A percentile compares a stretch with the other conserved stretches of the same genome.
Evolutionary conservation across 768 basidiomycete genomes (phyloP).

Genomic region (Psilocybe azurescens): DNA sequence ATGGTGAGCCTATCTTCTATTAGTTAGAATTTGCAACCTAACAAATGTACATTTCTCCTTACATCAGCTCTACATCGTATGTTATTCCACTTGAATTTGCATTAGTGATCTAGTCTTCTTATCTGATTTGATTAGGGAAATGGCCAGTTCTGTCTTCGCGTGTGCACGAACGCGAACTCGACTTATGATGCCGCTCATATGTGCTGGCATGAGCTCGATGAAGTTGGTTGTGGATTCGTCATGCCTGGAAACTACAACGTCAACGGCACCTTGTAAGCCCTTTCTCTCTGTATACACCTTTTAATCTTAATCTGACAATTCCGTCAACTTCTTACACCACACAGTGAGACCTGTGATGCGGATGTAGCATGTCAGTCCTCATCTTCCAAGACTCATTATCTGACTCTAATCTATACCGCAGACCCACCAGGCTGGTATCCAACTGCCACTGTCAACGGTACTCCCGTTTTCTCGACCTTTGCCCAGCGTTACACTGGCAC

Average conservation of each 20-base stretch:
- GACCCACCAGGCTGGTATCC: slow-evolving; percentile 54
- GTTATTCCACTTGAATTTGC: background rate
- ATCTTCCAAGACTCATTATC: background rate
- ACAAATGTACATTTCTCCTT: too few species aligned
- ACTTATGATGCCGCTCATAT: slow-evolving; percentile 46
- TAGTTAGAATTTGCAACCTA: too few species aligned
- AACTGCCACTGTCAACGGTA: slow-evolving; percentile 41
- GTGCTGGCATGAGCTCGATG: slow-evolving; percentile 53
- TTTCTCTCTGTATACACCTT: background rate
- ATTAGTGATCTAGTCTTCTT: background rate
- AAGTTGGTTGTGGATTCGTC: slow-evolving; percentile 50
- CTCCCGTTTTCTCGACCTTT: slow-evolving; percentile 46
- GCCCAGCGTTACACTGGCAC: slow-evolving; percentile 49
- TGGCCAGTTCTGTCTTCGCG: slow-evolving; percentile 45
- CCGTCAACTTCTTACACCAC: background rate
- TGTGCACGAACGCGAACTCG: slow-evolving; percentile 48
- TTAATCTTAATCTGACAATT: background rate
- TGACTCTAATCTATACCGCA: slow-evolving; percentile 9
- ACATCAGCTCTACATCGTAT: slow-evolving; percentile 37
- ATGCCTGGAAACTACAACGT: slow-evolving; percentile 52
- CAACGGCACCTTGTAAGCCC: slow-evolving; percentile 46
- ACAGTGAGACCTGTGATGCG: slow-evolving; percentile 47
- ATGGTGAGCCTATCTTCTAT: slow-evolving; percentile 34
- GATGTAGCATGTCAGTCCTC: slow-evolving; percentile 43
- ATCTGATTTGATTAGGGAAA: slow-evolving; percentile 29